Evolutionary conservation across 768 basidiomycete species (phyloP).

Genomic region (Boletus fagicola): DNA sequence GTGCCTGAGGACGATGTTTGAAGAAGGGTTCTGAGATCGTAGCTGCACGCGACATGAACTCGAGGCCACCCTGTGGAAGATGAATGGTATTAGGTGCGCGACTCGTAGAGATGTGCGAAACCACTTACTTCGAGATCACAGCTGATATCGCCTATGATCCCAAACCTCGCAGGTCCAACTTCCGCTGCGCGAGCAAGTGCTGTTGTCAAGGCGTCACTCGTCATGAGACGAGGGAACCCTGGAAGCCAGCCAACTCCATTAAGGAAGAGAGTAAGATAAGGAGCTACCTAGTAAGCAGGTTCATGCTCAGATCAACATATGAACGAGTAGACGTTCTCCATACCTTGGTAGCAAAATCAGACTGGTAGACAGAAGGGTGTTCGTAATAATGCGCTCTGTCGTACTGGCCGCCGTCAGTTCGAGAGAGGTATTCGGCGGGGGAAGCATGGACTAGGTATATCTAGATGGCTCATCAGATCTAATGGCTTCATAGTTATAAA

Average conservation of each 20-base stretch:
- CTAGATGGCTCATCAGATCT: conserved; percentile 34
- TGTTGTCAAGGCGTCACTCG: conserved; percentile 54
- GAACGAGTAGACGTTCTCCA: background rate
- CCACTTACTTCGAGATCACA: conserved; percentile 74
- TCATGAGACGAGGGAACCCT: conserved; percentile 76
- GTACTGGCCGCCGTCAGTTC: conserved; percentile 56
- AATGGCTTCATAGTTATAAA: background rate
- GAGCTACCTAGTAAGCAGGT: conserved; percentile 59
- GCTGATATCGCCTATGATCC: conserved; percentile 81
- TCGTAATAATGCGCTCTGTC: conserved; percentile 69
- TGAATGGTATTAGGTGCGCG: background rate
- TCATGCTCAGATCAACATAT: background rate
- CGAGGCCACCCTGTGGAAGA: conserved; percentile 65
- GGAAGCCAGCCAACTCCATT: conserved; percentile 87
- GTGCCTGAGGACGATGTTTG: conserved; percentile 41
- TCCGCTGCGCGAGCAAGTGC: conserved; percentile 49
- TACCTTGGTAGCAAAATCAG: conserved; percentile 69
- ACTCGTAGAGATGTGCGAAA: background rate
- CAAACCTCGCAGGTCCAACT: conserved; percentile 56
- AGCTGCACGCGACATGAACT: conserved; percentile 75
- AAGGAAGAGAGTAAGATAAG: conserved; percentile 79
- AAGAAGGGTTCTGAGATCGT: conserved; percentile 79
- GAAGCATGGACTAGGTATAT: conserved; percentile 75
- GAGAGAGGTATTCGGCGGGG: conserved; percentile 66
- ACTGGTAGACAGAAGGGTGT: conserved; percentile 62